phyloP scores from a whole-genome alignment of 306 rosid species.

The Sechiopsis laciniata region DNA sequence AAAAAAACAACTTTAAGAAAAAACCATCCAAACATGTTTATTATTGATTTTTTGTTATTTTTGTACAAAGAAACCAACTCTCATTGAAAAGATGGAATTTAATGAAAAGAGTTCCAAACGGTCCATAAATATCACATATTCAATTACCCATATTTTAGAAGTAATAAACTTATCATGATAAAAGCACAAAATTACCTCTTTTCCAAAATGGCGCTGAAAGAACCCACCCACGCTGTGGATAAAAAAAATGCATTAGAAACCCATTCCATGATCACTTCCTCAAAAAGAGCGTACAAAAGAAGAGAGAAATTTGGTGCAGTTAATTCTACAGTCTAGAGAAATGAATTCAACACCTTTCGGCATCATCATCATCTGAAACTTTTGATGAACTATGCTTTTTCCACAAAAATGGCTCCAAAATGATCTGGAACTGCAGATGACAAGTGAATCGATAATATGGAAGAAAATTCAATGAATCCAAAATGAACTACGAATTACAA shows the following conservation, averaged over 20 bases:
- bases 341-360: conserved; percentile 54
- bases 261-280: conserved; percentile 11
- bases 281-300: conserved; percentile 20
- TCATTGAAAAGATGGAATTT: not conserved
- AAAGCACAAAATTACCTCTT: conserved; percentile 50
- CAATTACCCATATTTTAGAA: not conserved
- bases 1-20: not conserved
- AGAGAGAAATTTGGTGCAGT: conserved; percentile 17
- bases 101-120: not conserved
- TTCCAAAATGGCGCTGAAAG: conserved; percentile 91
- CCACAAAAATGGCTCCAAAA: conserved; percentile 91
- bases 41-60: not conserved
- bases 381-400: conserved; percentile 40
- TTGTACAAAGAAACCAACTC: not conserved
- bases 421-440: conserved; percentile 60
- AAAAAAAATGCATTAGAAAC: conserved; percentile 8
- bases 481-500: not conserved
- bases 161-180: not conserved
- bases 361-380: conserved; percentile 40
- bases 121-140: not conserved
- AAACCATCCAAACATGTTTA: not conserved
- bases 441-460: conserved; percentile 20
- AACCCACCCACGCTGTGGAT: conserved; percentile 66
- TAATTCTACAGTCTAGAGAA: conserved; percentile 16
- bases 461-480: no score